phyloP scores from a whole-genome alignment of 768 basidiomycete species.

The Clavulina sp. region DNA sequence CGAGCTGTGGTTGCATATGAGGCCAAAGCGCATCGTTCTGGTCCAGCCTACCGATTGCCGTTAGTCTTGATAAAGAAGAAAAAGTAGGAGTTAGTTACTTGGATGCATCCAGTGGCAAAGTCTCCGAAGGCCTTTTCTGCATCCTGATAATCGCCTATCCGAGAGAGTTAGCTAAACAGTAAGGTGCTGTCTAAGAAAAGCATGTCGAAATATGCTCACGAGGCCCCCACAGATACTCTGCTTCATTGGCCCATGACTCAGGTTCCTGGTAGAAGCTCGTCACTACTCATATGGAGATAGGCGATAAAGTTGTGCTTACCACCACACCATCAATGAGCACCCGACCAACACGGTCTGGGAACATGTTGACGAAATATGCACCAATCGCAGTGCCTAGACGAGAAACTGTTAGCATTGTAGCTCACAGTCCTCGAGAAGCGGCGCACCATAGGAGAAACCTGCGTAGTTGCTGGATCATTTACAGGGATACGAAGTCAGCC shows the following conservation, averaged over 20 bases:
- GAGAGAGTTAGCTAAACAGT: background rate
- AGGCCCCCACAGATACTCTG: conserved; percentile 6
- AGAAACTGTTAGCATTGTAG: background rate
- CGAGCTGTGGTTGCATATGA: conserved; percentile 8
- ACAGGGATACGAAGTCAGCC: background rate
- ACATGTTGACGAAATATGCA: conserved; percentile 21
- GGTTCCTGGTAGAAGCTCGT: conserved; percentile 13
- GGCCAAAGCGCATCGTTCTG: conserved; percentile 16
- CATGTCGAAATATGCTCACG: background rate
- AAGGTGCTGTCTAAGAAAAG: background rate
- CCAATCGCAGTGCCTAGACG: conserved; percentile 13
- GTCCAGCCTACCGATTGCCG: conserved; percentile 15
- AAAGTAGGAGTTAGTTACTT: conserved; percentile 10
- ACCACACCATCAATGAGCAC: conserved; percentile 20
- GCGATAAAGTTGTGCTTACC: conserved; percentile 2
- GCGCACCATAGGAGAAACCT: conserved; percentile 20
- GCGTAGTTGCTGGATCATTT: conserved; percentile 14
- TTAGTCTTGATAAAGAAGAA: background rate
- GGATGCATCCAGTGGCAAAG: conserved; percentile 17
- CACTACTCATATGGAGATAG: background rate
- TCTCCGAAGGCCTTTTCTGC: conserved; percentile 16
- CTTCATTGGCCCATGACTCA: conserved; percentile 15
- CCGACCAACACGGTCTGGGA: conserved; percentile 18
- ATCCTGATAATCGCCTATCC: conserved; percentile 13
- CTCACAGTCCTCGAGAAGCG: background rate